phyloP scores from a whole-genome alignment of 345 rosid genomes.

The Eucalyptus victrix region DNA sequence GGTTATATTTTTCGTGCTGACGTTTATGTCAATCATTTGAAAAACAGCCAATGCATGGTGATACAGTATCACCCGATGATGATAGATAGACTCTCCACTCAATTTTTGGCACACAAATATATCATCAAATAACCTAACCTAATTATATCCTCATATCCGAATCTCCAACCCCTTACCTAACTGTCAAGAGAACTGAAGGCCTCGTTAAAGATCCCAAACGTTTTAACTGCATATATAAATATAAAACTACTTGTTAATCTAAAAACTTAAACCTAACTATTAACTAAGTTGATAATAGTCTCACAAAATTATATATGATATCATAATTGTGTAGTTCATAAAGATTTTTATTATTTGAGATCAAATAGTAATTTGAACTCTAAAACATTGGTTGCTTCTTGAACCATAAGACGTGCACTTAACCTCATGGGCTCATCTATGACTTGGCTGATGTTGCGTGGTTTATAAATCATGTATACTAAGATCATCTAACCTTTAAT shows the following conservation, averaged over 20 bases:
- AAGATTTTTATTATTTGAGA: too few species aligned
- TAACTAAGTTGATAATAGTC: not conserved
- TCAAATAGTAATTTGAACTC: too few species aligned
- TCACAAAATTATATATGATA: not conserved
- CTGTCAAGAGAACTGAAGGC: not conserved
- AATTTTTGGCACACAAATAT: not conserved
- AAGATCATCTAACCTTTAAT: not conserved
- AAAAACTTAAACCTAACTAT: not conserved
- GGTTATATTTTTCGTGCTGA: not conserved
- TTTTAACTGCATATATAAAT: not conserved
- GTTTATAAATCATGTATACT: not conserved
- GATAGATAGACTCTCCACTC: not conserved
- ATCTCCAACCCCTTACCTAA: not conserved
- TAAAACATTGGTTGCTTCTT: too few species aligned
- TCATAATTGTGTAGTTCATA: too few species aligned
- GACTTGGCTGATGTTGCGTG: not conserved
- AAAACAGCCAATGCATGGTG: not conserved
- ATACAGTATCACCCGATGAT: not conserved
- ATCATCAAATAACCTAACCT: not conserved
- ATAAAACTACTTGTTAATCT: not conserved
- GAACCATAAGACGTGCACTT: too few species aligned
- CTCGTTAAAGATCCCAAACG: not conserved
- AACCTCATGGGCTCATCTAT: too few species aligned
- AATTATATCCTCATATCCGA: not conserved
- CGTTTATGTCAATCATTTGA: too few species aligned